A percentile compares a stretch with the other conserved stretches of the same genome.
These are phyloP conservation scores for Gaeumannomyces sp. DNA, from an alignment of 2,329 filamentous ascomycete genomes.

Conservation along the genomic window DNA sequence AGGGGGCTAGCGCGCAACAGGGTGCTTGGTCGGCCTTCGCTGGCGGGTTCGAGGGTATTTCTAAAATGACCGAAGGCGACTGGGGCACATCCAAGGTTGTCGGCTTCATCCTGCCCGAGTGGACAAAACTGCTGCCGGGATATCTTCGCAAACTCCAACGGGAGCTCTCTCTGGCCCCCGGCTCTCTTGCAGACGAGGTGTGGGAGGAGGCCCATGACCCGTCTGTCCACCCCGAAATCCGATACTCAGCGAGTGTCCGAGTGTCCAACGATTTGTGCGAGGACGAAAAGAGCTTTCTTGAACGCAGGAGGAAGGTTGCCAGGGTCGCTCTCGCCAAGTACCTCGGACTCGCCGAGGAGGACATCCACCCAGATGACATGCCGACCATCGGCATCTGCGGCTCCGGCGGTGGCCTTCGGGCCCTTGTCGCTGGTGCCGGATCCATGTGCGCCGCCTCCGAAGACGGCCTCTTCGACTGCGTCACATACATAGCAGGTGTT, in stretches of 20 bases:
- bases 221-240: conserved; percentile 77
- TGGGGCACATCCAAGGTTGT: conserved; percentile 57
- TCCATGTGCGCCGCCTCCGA: conserved; percentile 80
- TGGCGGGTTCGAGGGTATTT: conserved; percentile 38
- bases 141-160: conserved; percentile 78
- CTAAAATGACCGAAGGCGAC: conserved; percentile 47
- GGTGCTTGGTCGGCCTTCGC: conserved; percentile 43
- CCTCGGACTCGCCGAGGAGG: conserved; percentile 66
- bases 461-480: conserved; percentile 85
- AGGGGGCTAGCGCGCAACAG: conserved; percentile 9
- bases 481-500: conserved; percentile 91
- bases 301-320: conserved; percentile 61
- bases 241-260: conserved; percentile 72
- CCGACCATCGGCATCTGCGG: conserved; percentile 91
- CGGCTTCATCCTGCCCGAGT: conserved; percentile 71
- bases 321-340: conserved; percentile 74
- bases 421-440: conserved; percentile 83
- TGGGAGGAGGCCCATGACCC: conserved; percentile 89
- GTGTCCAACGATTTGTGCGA: conserved; percentile 75
- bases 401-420: conserved; percentile 84
- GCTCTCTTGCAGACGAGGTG: conserved; percentile 85
- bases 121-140: conserved; percentile 69
- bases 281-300: conserved; percentile 72
- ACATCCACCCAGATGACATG: conserved; percentile 89
- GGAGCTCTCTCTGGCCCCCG: conserved; percentile 81